Evolutionary conservation across 2,329 filamentous ascomycete genomes (phyloP).

Genomic region (Didymella keratinophila): DNA sequence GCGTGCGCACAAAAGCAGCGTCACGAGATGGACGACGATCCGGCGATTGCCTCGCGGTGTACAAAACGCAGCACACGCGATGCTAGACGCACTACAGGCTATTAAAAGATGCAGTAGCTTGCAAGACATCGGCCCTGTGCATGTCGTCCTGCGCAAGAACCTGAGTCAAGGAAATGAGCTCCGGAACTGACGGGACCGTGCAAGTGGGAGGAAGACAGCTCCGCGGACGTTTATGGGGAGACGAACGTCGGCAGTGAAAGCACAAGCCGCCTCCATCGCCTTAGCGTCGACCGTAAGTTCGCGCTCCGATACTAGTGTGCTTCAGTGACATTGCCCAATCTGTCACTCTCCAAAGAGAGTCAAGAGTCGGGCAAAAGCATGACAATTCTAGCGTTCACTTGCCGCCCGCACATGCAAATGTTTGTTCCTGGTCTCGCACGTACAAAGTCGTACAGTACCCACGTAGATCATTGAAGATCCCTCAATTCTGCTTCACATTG

Average conservation of each 20-base stretch:
- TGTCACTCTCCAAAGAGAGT: conserved; percentile 1
- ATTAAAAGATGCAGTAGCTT: neutral
- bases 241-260: conserved; percentile 4
- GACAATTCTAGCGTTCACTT: neutral
- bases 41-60: neutral
- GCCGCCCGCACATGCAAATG: neutral
- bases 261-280: neutral
- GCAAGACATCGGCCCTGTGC: neutral
- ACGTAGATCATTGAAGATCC: conserved; percentile 3
- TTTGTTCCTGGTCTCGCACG: neutral
- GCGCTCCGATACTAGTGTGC: conserved; percentile 9
- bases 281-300: conserved; percentile 1
- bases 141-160: neutral
- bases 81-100: neutral
- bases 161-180: neutral
- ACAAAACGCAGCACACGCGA: neutral
- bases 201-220: neutral
- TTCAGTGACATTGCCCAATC: conserved; percentile 9
- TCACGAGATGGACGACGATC: neutral
- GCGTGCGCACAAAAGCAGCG: neutral
- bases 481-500: neutral
- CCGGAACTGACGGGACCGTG: neutral
- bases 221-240: neutral
- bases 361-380: neutral
- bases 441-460: neutral